phyloP scores from a whole-genome alignment of 345 rosid species.

The Erysimum cheiranthoides region DNA sequence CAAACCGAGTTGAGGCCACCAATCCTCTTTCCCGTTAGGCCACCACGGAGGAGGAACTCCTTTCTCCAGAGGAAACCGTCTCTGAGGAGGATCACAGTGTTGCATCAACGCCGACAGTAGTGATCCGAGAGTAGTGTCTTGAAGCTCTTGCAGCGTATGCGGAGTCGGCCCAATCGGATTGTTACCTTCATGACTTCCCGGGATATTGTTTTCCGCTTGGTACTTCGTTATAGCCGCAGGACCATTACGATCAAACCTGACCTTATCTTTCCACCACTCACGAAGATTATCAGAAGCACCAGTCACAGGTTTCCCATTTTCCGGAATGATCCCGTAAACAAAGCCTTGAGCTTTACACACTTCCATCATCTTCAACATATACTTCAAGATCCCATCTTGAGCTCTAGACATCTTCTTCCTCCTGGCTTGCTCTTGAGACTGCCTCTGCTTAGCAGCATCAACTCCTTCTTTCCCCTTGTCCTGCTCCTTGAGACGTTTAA shows the following conservation, averaged over 20 bases:
- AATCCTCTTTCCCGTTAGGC: conserved; percentile 90
- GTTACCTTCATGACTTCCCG: conserved; percentile 59
- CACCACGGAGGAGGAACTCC: conserved; percentile 97
- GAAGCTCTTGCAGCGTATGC: conserved; percentile 81
- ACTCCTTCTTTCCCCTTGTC: conserved; percentile 70
- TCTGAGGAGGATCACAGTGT: conserved; percentile 97
- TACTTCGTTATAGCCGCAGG: conserved; percentile 89
- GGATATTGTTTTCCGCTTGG: conserved; percentile 74
- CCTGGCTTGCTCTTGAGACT: conserved; percentile 84
- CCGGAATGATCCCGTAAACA: conserved; percentile 95
- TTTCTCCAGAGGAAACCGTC: conserved; percentile 88
- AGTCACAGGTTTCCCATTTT: conserved; percentile 92
- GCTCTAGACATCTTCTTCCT: conserved; percentile 99
- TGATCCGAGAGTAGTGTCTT: conserved; percentile 96
- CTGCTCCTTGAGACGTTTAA: conserved; percentile 83
- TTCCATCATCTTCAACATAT: conserved; percentile 98
- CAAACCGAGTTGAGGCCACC: conserved; percentile 88
- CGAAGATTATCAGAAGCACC: conserved; percentile 94
- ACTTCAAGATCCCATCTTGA: conserved; percentile 97
- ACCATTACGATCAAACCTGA: conserved; percentile 94
- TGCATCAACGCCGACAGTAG: conserved; percentile 95
- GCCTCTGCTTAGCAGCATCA: conserved; percentile 85
- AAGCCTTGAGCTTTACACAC: conserved; percentile 97
- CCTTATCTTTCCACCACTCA: conserved; percentile 99
- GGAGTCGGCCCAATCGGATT: conserved; percentile 65